These are phyloP conservation scores for Adansonia gregorii DNA, from an alignment of 441 rosid genomes.

Conservation along the genomic window DNA sequence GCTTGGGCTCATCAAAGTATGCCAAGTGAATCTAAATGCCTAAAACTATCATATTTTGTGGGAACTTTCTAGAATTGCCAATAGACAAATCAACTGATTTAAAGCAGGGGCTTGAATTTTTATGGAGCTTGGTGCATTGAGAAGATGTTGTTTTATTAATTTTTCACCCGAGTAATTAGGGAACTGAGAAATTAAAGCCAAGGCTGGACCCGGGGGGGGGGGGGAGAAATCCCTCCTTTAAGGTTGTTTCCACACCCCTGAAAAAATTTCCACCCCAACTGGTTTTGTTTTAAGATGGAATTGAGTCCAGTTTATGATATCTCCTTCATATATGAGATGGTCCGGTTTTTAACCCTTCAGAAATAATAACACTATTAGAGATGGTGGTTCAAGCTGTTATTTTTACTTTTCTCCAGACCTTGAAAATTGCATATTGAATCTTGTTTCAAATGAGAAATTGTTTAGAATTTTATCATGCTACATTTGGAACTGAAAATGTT, in stretches of 20 bases:
- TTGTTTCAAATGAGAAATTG: not conserved
- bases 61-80: too few relatives aligned
- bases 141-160: too few relatives aligned
- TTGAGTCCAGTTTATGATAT: too few relatives aligned
- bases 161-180: too few relatives aligned
- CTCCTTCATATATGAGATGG: too few relatives aligned
- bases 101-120: too few relatives aligned
- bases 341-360: too few relatives aligned
- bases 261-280: not conserved
- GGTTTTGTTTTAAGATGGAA: not conserved
- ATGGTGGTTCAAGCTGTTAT: not conserved
- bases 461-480: not conserved
- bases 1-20: not conserved
- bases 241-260: not conserved
- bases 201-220: too few relatives aligned
- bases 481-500: constrained; percentile 9
- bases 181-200: too few relatives aligned
- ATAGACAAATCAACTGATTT: too few relatives aligned
- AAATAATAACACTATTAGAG: too few relatives aligned
- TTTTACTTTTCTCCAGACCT: not conserved
- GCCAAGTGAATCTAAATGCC: not conserved
- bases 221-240: not conserved
- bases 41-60: not conserved
- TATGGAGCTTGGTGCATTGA: too few relatives aligned
- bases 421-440: not conserved